These are phyloP conservation scores for Botrytis cinerea DNA, from an alignment of 2,329 filamentous ascomycete species.

Conservation along the genomic window DNA sequence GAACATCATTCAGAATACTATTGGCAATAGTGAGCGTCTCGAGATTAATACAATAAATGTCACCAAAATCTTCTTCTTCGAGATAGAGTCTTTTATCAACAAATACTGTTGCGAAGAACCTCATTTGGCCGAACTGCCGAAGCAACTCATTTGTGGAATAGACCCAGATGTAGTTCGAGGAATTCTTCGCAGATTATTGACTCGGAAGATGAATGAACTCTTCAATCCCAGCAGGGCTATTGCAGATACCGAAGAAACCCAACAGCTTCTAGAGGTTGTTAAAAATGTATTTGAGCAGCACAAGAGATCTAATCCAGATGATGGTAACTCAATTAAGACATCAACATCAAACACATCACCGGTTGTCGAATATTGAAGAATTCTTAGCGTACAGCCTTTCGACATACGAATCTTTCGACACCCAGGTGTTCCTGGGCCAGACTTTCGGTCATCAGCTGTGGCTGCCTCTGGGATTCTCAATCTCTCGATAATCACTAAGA, in stretches of 20 bases:
- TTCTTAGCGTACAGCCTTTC: neutral
- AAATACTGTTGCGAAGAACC: neutral
- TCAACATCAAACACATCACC: neutral
- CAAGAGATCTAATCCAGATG: neutral
- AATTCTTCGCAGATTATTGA: neutral
- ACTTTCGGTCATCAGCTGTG: neutral
- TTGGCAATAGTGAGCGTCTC: too few relatives aligned
- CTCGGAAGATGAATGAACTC: too few relatives aligned
- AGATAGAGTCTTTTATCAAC: neutral
- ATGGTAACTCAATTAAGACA: neutral
- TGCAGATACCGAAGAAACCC: neutral
- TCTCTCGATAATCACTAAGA: neutral
- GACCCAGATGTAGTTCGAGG: neutral
- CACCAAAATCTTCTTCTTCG: too few relatives aligned
- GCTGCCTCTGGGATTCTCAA: neutral
- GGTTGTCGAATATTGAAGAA: neutral
- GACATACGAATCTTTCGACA: neutral
- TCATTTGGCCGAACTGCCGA: neutral
- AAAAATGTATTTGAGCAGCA: neutral
- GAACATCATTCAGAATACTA: neutral
- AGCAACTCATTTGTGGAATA: neutral
- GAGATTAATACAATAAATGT: neutral
- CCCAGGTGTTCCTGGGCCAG: neutral
- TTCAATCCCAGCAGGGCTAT: neutral
- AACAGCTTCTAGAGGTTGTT: neutral